A percentile compares a stretch with the other conserved stretches of the same genome.
Evolutionary conservation across 2,329 filamentous ascomycete species (phyloP).

Genomic region (Venturia carpophila): DNA sequence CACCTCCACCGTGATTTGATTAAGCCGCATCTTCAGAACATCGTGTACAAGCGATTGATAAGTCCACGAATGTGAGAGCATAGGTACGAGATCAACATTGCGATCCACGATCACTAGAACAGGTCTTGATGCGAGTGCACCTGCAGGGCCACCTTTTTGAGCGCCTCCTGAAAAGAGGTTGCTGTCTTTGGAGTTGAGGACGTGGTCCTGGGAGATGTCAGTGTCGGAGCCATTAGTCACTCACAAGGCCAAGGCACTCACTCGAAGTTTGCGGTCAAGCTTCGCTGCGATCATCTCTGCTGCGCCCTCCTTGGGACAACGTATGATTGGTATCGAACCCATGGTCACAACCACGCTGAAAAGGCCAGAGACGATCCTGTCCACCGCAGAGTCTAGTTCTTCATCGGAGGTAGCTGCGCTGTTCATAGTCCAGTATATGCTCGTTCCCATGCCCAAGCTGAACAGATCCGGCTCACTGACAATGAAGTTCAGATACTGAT

Average conservation of each 20-base stretch:
- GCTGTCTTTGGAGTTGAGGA: constrained; percentile 85
- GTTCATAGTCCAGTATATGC: constrained; percentile 94
- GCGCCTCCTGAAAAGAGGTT: constrained; percentile 68
- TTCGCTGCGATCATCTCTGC: constrained; percentile 92
- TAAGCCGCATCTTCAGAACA: constrained; percentile 72
- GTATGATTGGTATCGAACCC: constrained; percentile 92
- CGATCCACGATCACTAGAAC: constrained; percentile 90
- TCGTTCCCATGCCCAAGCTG: constrained; percentile 84
- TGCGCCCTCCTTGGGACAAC: constrained; percentile 85
- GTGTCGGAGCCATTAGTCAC: background rate
- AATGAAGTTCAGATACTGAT: constrained; percentile 97
- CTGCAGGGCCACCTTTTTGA: constrained; percentile 27
- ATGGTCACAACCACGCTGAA: constrained; percentile 98
- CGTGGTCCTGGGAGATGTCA: constrained; percentile 56
- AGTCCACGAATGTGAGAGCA: constrained; percentile 96
- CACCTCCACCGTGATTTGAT: constrained; percentile 87
- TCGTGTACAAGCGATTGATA: constrained; percentile 80
- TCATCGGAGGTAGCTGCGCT: constrained; percentile 86
- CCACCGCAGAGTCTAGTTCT: constrained; percentile 77
- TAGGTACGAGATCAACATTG: constrained; percentile 90
- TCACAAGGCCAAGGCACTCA: background rate
- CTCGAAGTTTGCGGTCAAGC: constrained; percentile 82
- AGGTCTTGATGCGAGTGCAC: constrained; percentile 61
- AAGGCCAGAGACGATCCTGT: constrained; percentile 89
- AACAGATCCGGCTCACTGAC: constrained; percentile 94